Conservation (phyloP, 495 filamentous ascomycete genomes). For the Niebla homalea region DNA sequence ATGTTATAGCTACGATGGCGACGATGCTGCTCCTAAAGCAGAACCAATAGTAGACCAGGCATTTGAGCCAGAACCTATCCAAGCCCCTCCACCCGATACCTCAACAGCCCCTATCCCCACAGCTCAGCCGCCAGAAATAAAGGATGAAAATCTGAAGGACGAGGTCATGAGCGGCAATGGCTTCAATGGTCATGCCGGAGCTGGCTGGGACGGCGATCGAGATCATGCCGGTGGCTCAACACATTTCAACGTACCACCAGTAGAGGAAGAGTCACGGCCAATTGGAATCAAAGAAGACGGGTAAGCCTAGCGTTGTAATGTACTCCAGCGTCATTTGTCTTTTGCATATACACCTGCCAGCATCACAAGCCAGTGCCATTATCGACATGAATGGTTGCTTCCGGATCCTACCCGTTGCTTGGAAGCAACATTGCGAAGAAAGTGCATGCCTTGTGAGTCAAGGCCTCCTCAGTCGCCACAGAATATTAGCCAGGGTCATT, state of each 20-base stretch:
- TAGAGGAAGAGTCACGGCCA: constrained; percentile 31
- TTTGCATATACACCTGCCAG: neutral
- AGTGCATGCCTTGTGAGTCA: too few species aligned
- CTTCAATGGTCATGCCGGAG: constrained; percentile 21
- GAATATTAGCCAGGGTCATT: too few species aligned
- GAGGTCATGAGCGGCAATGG: constrained; percentile 31
- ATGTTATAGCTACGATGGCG: constrained; percentile 67
- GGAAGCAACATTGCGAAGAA: too few species aligned
- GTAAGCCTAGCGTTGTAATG: constrained; percentile 51
- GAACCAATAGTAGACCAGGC: constrained; percentile 2
- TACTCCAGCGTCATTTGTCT: constrained; percentile 9
- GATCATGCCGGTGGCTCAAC: constrained; percentile 34
- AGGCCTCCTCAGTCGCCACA: too few species aligned
- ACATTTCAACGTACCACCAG: constrained; percentile 40
- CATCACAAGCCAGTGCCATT: too few species aligned
- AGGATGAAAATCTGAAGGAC: constrained; percentile 7
- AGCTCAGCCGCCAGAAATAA: neutral
- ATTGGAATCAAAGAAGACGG: constrained; percentile 93
- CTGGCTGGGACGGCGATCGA: constrained; percentile 17
- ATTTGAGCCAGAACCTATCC: neutral
- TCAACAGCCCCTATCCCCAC: neutral
- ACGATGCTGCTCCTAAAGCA: constrained; percentile 39
- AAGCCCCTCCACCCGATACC: neutral
- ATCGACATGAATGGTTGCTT: too few species aligned
- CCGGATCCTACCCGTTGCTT: too few species aligned